Percentiles rank a stretch among this genome's conserved stretches.
Evolutionary conservation across 2,329 filamentous ascomycete genomes (phyloP).

Genomic region (Ophiocordyceps camponoti-rufipedis): DNA sequence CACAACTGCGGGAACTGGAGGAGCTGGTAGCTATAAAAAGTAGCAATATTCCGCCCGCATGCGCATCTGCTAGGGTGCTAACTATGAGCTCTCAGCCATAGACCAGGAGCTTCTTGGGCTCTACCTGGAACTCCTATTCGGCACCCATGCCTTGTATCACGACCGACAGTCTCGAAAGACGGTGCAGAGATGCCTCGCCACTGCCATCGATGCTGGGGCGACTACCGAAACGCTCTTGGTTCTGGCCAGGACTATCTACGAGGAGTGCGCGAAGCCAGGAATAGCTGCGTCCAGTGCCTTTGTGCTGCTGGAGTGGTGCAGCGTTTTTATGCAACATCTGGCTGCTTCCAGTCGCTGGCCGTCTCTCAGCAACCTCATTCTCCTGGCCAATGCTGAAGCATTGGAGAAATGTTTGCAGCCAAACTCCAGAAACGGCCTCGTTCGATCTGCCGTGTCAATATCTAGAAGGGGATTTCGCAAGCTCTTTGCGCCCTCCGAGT

Average conservation of each 20-base stretch:
- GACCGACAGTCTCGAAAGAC: constrained; percentile 72
- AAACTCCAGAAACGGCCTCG: constrained; percentile 44
- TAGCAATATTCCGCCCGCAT: constrained; percentile 13
- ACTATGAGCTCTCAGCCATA: constrained; percentile 18
- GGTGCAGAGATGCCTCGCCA: constrained; percentile 61
- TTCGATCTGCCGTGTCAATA: constrained; percentile 55
- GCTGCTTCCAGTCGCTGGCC: constrained; percentile 44
- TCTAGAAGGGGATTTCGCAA: constrained; percentile 66
- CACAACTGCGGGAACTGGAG: constrained; percentile 35
- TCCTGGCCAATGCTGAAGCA: constrained; percentile 51
- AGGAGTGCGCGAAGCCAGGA: constrained; percentile 57
- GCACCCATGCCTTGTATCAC: constrained; percentile 71
- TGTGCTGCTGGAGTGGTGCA: constrained; percentile 81
- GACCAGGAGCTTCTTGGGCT: constrained; percentile 28
- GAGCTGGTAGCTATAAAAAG: constrained; percentile 37
- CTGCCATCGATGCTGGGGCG: constrained; percentile 40
- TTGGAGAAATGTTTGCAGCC: constrained; percentile 61
- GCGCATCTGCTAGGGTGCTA: constrained; percentile 3
- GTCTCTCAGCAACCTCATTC: constrained; percentile 43
- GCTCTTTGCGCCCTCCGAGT: constrained; percentile 40
- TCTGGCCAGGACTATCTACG: constrained; percentile 48
- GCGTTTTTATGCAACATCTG: constrained; percentile 56
- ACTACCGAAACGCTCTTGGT: constrained; percentile 38
- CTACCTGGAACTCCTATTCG: constrained; percentile 60
- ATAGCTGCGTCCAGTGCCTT: constrained; percentile 71